Conservation (phyloP, 306 rosid genomes). For the Casuarina glauca region DNA sequence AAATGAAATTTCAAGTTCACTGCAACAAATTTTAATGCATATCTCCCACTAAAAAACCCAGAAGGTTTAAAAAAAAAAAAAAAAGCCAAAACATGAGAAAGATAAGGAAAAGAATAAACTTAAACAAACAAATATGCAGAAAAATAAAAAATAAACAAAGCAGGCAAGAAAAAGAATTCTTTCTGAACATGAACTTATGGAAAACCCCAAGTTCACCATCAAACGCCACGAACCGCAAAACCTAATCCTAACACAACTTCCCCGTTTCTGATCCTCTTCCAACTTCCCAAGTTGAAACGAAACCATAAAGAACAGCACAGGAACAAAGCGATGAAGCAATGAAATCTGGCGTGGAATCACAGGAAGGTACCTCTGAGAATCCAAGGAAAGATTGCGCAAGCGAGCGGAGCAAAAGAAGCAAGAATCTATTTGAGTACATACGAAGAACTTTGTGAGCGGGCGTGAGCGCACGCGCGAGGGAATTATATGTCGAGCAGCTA, state of each 20-base stretch:
- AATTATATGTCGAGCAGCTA: slow-evolving; percentile 7
- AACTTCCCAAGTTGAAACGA: slow-evolving; percentile 28
- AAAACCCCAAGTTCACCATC: neutral
- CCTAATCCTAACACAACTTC: slow-evolving; percentile 13
- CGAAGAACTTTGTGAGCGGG: neutral
- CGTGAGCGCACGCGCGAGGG: neutral
- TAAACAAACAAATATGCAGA: neutral
- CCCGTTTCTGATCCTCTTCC: slow-evolving; percentile 1
- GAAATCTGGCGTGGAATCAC: neutral
- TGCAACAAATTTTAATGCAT: neutral
- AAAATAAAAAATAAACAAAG: no score
- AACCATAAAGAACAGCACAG: slow-evolving; percentile 9
- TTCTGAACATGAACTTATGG: neutral
- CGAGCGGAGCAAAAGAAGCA: neutral
- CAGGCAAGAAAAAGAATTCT: no score
- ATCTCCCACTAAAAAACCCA: neutral
- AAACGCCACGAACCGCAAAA: slow-evolving; percentile 18
- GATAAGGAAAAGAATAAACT: neutral
- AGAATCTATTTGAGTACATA: neutral
- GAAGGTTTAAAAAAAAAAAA: neutral
- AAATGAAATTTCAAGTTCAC: neutral
- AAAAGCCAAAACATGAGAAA: neutral
- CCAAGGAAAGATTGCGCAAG: neutral
- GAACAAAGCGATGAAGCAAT: neutral
- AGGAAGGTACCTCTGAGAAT: neutral